A percentile compares a stretch with the other conserved stretches of the same genome.
phyloP scores from a whole-genome alignment of 1,139 yeast genomes.

The Saccharomyces uvarum region DNA sequence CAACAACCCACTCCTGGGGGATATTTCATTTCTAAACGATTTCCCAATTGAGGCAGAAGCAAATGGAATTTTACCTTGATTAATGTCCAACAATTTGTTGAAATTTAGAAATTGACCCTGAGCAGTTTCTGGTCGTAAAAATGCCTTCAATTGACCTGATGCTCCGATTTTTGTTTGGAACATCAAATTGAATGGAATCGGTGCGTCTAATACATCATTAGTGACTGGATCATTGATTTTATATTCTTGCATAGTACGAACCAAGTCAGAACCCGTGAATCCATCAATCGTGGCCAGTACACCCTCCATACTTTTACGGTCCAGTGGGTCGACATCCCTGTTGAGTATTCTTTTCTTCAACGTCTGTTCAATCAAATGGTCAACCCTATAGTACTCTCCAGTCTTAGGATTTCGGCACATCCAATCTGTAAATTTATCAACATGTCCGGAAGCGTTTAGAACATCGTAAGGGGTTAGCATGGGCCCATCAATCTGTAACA shows the following conservation, averaged over 20 bases:
- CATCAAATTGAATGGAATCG: slow-evolving; percentile 95
- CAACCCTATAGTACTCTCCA: slow-evolving; percentile 98
- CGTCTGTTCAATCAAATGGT: slow-evolving; percentile 95
- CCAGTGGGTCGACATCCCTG: slow-evolving; percentile 58
- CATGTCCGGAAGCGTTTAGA: slow-evolving; percentile 96
- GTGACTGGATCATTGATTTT: slow-evolving; percentile 87
- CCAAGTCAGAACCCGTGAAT: slow-evolving; percentile 84
- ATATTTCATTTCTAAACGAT: slow-evolving; percentile 96
- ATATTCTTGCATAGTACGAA: slow-evolving; percentile 73
- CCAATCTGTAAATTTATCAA: slow-evolving; percentile 98
- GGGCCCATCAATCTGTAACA: slow-evolving; percentile 97
- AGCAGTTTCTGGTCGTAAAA: slow-evolving; percentile 96
- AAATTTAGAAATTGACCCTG: slow-evolving; percentile 98
- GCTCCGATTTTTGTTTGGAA: slow-evolving; percentile 99
- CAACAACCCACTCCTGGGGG: slow-evolving; percentile 94
- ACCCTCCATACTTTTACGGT: slow-evolving; percentile 89
- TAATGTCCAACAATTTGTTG: slow-evolving; percentile 84
- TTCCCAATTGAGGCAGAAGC: slow-evolving; percentile 98
- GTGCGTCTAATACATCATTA: slow-evolving; percentile 77
- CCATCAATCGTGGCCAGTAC: slow-evolving; percentile 93
- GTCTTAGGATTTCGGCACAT: slow-evolving; percentile 94
- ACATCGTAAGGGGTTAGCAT: slow-evolving; percentile 97
- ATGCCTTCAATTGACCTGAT: slow-evolving; percentile 92
- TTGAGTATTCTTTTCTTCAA: slow-evolving; percentile 82
- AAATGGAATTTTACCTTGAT: slow-evolving; percentile 95